Evolutionary conservation across 441 rosid species (phyloP).

Genomic region (Corymbia citriodora): DNA sequence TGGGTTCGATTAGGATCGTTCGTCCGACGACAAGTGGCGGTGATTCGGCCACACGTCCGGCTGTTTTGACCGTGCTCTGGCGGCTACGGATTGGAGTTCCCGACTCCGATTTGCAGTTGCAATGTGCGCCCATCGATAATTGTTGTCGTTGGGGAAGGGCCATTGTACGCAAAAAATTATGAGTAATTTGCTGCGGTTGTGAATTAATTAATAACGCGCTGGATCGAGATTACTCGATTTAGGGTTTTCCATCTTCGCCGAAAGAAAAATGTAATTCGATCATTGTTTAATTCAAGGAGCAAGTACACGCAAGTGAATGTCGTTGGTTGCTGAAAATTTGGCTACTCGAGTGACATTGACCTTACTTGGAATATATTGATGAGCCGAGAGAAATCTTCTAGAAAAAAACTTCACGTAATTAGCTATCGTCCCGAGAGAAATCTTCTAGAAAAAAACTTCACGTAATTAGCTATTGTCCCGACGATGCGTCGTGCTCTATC

Average conservation of each 20-base stretch:
- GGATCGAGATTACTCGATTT: neutral
- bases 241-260: neutral
- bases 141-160: no score
- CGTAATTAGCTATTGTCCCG: neutral
- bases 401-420: neutral
- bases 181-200: neutral
- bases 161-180: neutral
- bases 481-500: neutral
- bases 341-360: neutral
- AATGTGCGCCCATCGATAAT: neutral
- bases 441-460: neutral
- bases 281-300: neutral
- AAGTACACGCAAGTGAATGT: neutral
- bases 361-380: neutral
- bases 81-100: neutral
- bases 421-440: neutral
- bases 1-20: neutral
- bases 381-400: neutral
- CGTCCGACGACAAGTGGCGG: neutral
- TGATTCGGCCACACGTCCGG: neutral
- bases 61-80: neutral
- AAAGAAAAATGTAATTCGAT: neutral
- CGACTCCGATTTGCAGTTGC: neutral
- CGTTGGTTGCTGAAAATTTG: neutral
- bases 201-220: neutral